Conservation (phyloP, 1,284 basidiomycete species). For the Sporisorium reilianum region DNA sequence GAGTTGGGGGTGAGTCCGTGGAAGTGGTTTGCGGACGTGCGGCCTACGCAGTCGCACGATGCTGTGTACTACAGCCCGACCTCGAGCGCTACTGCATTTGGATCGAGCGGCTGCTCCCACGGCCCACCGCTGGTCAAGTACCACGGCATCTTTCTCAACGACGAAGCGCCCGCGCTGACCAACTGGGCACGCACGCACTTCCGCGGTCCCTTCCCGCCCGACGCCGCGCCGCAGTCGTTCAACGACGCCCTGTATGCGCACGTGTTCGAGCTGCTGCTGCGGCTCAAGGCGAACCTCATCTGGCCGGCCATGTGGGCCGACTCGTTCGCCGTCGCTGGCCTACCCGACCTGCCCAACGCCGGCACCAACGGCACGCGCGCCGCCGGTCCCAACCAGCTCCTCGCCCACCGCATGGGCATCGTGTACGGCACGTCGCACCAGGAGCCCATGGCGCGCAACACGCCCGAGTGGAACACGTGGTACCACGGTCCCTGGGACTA, state of each 20-base stretch:
- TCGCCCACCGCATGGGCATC: conserved; percentile 78
- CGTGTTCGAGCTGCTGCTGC: conserved; percentile 75
- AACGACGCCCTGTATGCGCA: conserved; percentile 77
- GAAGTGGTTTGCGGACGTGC: conserved; percentile 42
- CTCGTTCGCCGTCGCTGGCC: conserved; percentile 78
- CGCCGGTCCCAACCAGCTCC: conserved; percentile 73
- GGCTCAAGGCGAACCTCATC: conserved; percentile 78
- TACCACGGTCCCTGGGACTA: conserved; percentile 77
- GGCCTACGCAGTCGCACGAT: conserved; percentile 16
- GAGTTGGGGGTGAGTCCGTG: conserved; percentile 35
- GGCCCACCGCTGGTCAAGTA: conserved; percentile 79
- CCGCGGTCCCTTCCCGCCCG: conserved; percentile 75
- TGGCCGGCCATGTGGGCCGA: conserved; percentile 73
- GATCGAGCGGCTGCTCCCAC: conserved; percentile 73
- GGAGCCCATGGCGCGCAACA: conserved; percentile 70
- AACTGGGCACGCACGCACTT: conserved; percentile 76
- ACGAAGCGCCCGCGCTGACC: conserved; percentile 77
- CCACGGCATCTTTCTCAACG: conserved; percentile 76
- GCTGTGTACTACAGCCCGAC: conserved; percentile 26
- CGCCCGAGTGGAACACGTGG: conserved; percentile 74
- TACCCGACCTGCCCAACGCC: conserved; percentile 39
- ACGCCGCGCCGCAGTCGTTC: conserved; percentile 72
- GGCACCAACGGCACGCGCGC: conserved; percentile 23
- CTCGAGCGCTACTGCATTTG: conserved; percentile 1
- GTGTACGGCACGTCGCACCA: conserved; percentile 75